These are phyloP conservation scores for Lathyrus sativus DNA, from an alignment of 306 rosid genomes.

Conservation along the genomic window DNA sequence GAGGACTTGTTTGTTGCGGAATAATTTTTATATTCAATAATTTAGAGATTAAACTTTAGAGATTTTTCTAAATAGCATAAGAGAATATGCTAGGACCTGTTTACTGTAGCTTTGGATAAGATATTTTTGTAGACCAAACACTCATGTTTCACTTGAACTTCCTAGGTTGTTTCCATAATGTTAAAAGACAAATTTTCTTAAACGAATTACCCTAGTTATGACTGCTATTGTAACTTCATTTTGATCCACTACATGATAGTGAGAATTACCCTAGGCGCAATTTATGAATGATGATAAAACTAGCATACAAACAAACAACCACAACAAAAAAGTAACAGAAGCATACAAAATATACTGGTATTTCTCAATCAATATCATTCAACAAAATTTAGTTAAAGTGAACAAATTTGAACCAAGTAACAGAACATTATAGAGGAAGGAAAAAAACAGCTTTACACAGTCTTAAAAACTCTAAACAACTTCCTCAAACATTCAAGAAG, in stretches of 20 bases:
- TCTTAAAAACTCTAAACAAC: conserved; percentile 30
- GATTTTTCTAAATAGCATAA: too few species aligned
- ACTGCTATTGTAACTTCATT: conserved; percentile 13
- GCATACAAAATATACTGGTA: background rate
- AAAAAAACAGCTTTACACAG: conserved; percentile 32
- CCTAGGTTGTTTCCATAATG: conserved; percentile 29
- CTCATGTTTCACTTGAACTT: conserved; percentile 18
- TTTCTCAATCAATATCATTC: conserved; percentile 30
- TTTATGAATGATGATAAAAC: background rate
- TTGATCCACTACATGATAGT: background rate
- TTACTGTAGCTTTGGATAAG: conserved; percentile 47
- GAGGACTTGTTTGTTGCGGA: too few species aligned
- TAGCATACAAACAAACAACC: conserved; percentile 5
- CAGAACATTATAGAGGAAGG: conserved; percentile 19
- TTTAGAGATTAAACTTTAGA: too few species aligned
- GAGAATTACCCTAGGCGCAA: background rate
- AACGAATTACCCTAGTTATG: background rate
- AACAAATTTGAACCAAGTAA: conserved; percentile 35
- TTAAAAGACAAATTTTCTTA: background rate
- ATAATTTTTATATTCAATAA: too few species aligned
- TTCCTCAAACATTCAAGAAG: conserved; percentile 50
- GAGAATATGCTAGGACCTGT: too few species aligned
- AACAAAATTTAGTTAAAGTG: conserved; percentile 27
- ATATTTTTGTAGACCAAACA: conserved; percentile 34
- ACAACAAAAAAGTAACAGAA: conserved; percentile 1